Evolutionary conservation across 768 basidiomycete genomes (phyloP).

Genomic region (Kwoniella sp.): DNA sequence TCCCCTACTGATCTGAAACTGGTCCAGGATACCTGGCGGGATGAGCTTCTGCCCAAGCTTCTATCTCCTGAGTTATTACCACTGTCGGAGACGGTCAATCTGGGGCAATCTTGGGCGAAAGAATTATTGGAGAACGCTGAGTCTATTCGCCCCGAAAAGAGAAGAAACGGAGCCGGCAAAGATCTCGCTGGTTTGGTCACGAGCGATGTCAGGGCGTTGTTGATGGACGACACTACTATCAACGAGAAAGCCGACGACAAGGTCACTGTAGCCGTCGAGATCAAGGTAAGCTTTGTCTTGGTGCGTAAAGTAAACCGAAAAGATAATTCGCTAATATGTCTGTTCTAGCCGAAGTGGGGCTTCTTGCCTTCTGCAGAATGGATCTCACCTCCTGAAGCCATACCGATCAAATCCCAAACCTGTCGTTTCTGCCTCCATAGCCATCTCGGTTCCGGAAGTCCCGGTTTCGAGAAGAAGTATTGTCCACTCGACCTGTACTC

Average conservation of each 20-base stretch:
- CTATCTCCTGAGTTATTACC: constrained; percentile 68
- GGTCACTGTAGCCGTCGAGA: constrained; percentile 71
- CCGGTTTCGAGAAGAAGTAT: constrained; percentile 57
- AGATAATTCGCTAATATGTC: not conserved
- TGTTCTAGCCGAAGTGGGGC: constrained; percentile 88
- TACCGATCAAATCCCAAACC: constrained; percentile 65
- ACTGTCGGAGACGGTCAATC: constrained; percentile 60
- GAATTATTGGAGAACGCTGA: constrained; percentile 61
- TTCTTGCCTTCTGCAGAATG: constrained; percentile 69
- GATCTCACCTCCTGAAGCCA: constrained; percentile 66
- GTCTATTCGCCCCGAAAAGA: constrained; percentile 62
- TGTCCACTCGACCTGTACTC: constrained; percentile 93
- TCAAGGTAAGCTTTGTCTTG: constrained; percentile 67
- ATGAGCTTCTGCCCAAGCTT: constrained; percentile 66
- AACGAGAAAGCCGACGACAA: constrained; percentile 51
- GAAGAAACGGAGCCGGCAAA: constrained; percentile 60
- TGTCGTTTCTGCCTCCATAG: constrained; percentile 93
- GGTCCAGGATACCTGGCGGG: constrained; percentile 62
- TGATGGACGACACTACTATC: constrained; percentile 76
- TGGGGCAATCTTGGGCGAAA: constrained; percentile 65
- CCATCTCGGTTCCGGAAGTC: constrained; percentile 53
- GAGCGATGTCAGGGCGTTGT: constrained; percentile 60
- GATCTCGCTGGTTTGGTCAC: constrained; percentile 7
- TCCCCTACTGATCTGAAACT: not conserved
- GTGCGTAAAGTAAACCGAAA: not conserved